Evolutionary conservation across 192 early-diverging fungal species (phyloP).

Genomic region (Umbelopsis sp.): DNA sequence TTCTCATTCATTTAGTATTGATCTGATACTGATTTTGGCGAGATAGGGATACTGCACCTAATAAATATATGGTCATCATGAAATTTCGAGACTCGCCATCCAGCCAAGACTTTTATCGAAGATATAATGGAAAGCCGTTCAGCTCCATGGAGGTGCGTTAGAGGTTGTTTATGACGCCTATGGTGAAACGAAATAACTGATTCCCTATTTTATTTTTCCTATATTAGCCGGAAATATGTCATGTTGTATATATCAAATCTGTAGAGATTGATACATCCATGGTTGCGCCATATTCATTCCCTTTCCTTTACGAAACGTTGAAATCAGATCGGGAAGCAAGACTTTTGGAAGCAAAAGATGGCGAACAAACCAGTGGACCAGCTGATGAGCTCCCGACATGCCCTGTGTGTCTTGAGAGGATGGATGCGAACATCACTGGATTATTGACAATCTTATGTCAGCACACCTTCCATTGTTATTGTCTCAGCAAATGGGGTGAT

Average conservation of each 20-base stretch:
- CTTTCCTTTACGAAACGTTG: conserved; percentile 53
- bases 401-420: conserved; percentile 94
- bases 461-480: conserved; percentile 94
- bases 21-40: conserved; percentile 31
- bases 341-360: neutral
- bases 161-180: neutral
- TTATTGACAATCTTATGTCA: conserved; percentile 92
- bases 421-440: conserved; percentile 89
- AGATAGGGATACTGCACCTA: conserved; percentile 75
- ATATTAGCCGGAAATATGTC: conserved; percentile 69
- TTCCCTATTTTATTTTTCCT: neutral
- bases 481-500: conserved; percentile 91
- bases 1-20: no score
- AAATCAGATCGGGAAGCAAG: neutral
- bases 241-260: conserved; percentile 79
- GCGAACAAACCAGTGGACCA: neutral
- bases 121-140: conserved; percentile 86
- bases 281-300: conserved; percentile 64
- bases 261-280: conserved; percentile 64
- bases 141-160: conserved; percentile 72
- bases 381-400: conserved; percentile 85
- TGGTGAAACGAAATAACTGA: neutral
- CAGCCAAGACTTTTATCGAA: conserved; percentile 68
- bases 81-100: conserved; percentile 65
- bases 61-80: conserved; percentile 87